A percentile compares a stretch with the other conserved stretches of the same genome.
These are phyloP conservation scores for Coprinellus micaceus DNA, from an alignment of 768 basidiomycete species.

Conservation along the genomic window DNA sequence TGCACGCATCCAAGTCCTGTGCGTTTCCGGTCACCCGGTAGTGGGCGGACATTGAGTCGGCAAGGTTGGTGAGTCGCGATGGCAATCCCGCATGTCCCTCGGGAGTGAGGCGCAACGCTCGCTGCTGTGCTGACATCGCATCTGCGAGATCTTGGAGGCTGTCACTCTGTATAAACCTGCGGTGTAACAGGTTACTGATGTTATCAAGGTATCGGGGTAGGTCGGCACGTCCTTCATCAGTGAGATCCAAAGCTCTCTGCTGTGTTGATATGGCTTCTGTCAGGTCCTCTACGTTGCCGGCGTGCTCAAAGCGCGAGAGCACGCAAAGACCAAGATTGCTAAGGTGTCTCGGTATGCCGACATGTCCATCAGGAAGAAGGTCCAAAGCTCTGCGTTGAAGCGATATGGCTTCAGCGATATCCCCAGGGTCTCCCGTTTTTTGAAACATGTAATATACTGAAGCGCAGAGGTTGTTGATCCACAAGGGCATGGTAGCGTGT, in stretches of 20 bases:
- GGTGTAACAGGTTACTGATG: not conserved
- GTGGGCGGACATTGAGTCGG: not conserved
- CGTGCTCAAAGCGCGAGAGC: not conserved
- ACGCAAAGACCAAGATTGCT: not conserved
- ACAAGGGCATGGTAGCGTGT: constrained; percentile 11
- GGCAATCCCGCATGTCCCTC: too few species aligned
- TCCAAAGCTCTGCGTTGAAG: not conserved
- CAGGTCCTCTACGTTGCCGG: not conserved
- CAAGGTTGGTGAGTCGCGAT: not conserved
- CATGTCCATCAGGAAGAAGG: not conserved
- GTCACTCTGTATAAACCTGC: too few species aligned
- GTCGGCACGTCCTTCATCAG: not conserved
- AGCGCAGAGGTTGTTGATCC: constrained; percentile 19
- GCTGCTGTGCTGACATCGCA: not conserved
- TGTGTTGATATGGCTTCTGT: not conserved
- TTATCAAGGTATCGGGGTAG: not conserved
- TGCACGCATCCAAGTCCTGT: constrained; percentile 2
- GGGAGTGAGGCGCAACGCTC: not conserved
- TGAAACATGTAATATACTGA: constrained; percentile 17
- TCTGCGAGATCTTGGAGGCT: not conserved
- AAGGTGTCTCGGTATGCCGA: not conserved
- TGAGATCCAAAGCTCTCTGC: not conserved
- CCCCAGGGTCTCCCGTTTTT: constrained; percentile 8
- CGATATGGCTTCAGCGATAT: constrained; percentile 13
- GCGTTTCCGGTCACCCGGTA: not conserved